These are phyloP conservation scores for Madurella fahalii DNA, from an alignment of 2,329 filamentous ascomycete species.

Conservation along the genomic window DNA sequence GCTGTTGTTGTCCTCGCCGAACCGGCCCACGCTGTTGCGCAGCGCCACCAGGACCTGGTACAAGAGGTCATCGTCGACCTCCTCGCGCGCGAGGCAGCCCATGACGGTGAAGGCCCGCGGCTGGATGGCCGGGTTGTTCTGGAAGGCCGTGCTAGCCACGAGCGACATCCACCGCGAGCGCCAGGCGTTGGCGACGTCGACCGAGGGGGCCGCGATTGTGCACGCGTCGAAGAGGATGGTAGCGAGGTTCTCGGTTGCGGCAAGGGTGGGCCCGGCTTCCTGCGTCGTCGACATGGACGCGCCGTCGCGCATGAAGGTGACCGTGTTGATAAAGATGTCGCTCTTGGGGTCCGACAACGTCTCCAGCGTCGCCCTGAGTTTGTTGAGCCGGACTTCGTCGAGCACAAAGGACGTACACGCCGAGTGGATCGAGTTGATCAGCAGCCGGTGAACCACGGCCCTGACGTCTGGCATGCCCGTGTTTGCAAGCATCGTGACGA, in stretches of 20 bases:
- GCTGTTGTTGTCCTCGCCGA: constrained; percentile 59
- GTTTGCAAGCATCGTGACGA: constrained; percentile 67
- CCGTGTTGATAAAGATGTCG: constrained; percentile 52
- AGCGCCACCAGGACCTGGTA: constrained; percentile 68
- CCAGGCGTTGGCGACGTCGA: constrained; percentile 65
- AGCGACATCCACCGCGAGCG: constrained; percentile 70
- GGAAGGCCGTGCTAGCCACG: constrained; percentile 67
- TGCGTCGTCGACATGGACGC: constrained; percentile 52
- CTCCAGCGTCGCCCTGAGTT: constrained; percentile 53
- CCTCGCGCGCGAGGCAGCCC: constrained; percentile 66
- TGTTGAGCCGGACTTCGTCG: constrained; percentile 55
- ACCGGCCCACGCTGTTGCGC: constrained; percentile 60
- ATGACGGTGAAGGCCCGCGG: constrained; percentile 66
- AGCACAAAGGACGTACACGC: constrained; percentile 62
- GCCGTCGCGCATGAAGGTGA: constrained; percentile 46
- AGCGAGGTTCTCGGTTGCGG: constrained; percentile 58
- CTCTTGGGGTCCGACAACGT: constrained; percentile 56
- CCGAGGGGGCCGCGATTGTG: constrained; percentile 57
- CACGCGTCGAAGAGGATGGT: constrained; percentile 61
- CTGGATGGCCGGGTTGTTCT: constrained; percentile 68
- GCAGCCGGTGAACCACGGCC: constrained; percentile 56
- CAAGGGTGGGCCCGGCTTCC: constrained; percentile 48
- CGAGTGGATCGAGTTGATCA: constrained; percentile 65
- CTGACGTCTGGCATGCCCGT: constrained; percentile 57
- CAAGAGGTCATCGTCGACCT: constrained; percentile 66